These are phyloP conservation scores for Spergularia azorica DNA, from an alignment of 179 eudicot genomes.

Conservation along the genomic window DNA sequence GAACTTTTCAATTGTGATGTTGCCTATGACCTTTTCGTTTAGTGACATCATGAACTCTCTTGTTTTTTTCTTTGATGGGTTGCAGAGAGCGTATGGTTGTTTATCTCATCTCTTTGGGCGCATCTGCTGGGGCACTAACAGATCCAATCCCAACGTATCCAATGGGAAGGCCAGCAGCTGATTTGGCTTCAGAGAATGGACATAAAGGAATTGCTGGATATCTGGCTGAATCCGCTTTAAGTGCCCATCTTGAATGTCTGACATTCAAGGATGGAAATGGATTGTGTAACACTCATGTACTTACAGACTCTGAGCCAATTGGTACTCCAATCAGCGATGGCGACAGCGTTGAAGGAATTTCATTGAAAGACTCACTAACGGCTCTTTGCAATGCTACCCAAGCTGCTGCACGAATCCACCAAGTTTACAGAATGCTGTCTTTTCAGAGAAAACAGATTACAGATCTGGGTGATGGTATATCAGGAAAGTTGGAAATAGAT, in stretches of 20 bases:
- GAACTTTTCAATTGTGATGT: too few species aligned
- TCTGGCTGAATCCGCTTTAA: slow-evolving; percentile 77
- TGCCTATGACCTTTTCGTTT: background rate
- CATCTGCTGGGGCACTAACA: slow-evolving; percentile 71
- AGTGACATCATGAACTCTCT: background rate
- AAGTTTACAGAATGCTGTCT: slow-evolving; percentile 77
- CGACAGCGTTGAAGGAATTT: slow-evolving; percentile 48
- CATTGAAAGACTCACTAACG: slow-evolving; percentile 80
- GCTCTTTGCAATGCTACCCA: slow-evolving; percentile 90
- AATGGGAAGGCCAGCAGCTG: slow-evolving; percentile 71
- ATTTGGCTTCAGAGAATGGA: slow-evolving; percentile 70
- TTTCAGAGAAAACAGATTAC: slow-evolving; percentile 68
- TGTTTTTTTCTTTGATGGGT: slow-evolving; percentile 3
- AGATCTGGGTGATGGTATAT: slow-evolving; percentile 43
- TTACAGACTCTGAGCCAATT: slow-evolving; percentile 46
- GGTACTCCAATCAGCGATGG: slow-evolving; percentile 54
- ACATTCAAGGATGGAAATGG: slow-evolving; percentile 46
- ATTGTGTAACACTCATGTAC: slow-evolving; percentile 31
- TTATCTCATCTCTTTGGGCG: slow-evolving; percentile 65
- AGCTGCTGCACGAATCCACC: slow-evolving; percentile 91
- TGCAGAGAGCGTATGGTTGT: slow-evolving; percentile 75
- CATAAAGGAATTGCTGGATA: slow-evolving; percentile 89
- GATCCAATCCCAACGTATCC: slow-evolving; percentile 73
- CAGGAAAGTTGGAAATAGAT: slow-evolving; percentile 41
- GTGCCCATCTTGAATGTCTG: slow-evolving; percentile 56